A percentile compares a stretch with the other conserved stretches of the same genome.
phyloP scores from a whole-genome alignment of 2,329 filamentous ascomycete genomes.

The Raffaelea arxii region DNA sequence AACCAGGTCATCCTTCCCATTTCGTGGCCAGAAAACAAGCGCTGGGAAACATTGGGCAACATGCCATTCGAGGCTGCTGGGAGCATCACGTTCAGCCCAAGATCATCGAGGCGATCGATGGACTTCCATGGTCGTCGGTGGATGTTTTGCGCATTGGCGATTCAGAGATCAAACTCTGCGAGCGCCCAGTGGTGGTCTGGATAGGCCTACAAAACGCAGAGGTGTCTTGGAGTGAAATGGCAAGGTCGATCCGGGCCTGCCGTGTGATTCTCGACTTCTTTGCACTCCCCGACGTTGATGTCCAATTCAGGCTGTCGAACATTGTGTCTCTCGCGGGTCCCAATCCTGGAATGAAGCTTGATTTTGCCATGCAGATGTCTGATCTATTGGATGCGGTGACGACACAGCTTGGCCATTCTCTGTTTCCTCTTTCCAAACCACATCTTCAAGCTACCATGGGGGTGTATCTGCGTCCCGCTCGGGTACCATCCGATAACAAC shows the following conservation, averaged over 20 bases:
- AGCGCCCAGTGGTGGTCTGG: neutral
- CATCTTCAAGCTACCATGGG: neutral
- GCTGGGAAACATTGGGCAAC: neutral
- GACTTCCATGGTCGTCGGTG: neutral
- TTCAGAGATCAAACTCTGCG: neutral
- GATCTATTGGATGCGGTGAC: neutral
- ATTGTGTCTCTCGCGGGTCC: neutral
- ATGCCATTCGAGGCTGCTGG: neutral
- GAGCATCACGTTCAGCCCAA: constrained; percentile 1
- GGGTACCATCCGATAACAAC: neutral
- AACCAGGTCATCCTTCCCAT: neutral
- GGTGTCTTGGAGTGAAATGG: neutral
- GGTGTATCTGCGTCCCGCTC: neutral
- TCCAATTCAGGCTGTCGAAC: neutral
- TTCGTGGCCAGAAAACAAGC: neutral
- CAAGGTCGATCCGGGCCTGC: neutral
- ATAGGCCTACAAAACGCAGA: neutral
- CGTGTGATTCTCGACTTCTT: neutral
- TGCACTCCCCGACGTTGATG: neutral
- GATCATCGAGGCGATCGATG: neutral
- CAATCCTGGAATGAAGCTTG: neutral
- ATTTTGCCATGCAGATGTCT: neutral
- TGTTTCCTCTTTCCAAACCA: neutral
- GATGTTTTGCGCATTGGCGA: neutral
- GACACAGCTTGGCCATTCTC: neutral